Base-by-base conservation (phyloP, 140 eudicot genomes). In the Cichorium intybus region DNA sequence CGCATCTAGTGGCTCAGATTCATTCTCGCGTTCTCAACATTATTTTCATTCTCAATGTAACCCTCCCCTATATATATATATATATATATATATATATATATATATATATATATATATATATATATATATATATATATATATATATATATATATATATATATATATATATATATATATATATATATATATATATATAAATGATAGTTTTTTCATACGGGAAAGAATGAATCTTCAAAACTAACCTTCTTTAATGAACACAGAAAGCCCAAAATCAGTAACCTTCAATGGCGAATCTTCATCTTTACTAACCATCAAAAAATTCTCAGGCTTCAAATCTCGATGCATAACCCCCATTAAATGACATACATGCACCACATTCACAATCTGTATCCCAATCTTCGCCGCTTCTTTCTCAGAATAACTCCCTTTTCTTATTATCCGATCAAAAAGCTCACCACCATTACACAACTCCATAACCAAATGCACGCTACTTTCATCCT, bases 291-390 rank as follows among this genome's bases (percentile, higher is more conserved):
- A 67, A 16, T 82, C 80, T 2, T 84, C 88, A 21, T 74, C 88
- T 50, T 58, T 68, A 61, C 87, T 87, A 15, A 80, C 86, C 83
- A 87, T 49, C 90, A 90, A 82, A 80, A 90, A 90, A 71, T 90
- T 90, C 79, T 90, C 97, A 69, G 95, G 97, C 80, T 86, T 86
- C 59, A 87, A 80, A 54, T 90, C 95, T 69, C 95, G 74, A 75
- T 89, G 95, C 79, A 89, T 83, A 24, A 86, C 92, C 16, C 95
- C 95, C 97, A 90, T 87, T 59, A 90, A 90, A 80, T 90, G 97
- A 50, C 95, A 87, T n/a, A 76, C 90, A 74, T 90, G 86, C 49
- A 90, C 93, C 69, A 86, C 97, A 69, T 90, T 90, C 71, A 90
- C 97, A 64, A 90, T 78, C 79, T 86, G 93, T 29, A 95, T 84